phyloP scores from a whole-genome alignment of 805 yeast species.

The Ogataea nitratoaversa region DNA sequence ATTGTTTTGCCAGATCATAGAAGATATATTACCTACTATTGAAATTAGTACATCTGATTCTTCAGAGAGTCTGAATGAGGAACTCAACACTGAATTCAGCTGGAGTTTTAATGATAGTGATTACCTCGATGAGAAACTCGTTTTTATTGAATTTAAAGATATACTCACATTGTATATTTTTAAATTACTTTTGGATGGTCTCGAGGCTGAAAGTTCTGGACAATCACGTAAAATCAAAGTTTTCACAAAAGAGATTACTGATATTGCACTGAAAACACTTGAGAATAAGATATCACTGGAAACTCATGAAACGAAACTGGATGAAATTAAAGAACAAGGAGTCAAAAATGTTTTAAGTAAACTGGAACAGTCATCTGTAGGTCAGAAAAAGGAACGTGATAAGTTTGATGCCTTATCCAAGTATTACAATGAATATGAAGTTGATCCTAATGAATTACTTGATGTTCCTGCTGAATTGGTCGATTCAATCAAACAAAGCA shows the following conservation, averaged over 20 bases:
- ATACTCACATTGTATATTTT: slow-evolving; percentile 24
- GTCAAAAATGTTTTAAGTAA: slow-evolving; percentile 1
- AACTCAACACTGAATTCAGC: slow-evolving; percentile 9
- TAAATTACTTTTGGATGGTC: slow-evolving; percentile 7
- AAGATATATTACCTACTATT: slow-evolving; percentile 4
- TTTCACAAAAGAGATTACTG: slow-evolving; percentile 4
- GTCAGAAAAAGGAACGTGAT: background rate
- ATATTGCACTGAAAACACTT: slow-evolving; percentile 10
- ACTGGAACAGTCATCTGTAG: slow-evolving; percentile 1
- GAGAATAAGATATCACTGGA: slow-evolving; percentile 5
- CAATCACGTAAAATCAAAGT: slow-evolving; percentile 2
- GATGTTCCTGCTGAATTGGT: slow-evolving; percentile 54
- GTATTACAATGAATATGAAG: slow-evolving; percentile 35
- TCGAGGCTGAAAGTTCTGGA: background rate
- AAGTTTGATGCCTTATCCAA: slow-evolving; percentile 11
- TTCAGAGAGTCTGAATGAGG: slow-evolving; percentile 1
- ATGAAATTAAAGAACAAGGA: background rate
- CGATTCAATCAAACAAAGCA: slow-evolving; percentile 48
- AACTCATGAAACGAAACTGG: background rate
- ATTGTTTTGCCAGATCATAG: slow-evolving; percentile 13
- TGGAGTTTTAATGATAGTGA: slow-evolving; percentile 25
- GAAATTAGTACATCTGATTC: background rate
- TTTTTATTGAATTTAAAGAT: slow-evolving; percentile 28
- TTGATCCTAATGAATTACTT: slow-evolving; percentile 52
- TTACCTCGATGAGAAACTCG: slow-evolving; percentile 11